Base-by-base conservation (phyloP, 2,329 filamentous ascomycete species). In the Penicillium sp. region DNA sequence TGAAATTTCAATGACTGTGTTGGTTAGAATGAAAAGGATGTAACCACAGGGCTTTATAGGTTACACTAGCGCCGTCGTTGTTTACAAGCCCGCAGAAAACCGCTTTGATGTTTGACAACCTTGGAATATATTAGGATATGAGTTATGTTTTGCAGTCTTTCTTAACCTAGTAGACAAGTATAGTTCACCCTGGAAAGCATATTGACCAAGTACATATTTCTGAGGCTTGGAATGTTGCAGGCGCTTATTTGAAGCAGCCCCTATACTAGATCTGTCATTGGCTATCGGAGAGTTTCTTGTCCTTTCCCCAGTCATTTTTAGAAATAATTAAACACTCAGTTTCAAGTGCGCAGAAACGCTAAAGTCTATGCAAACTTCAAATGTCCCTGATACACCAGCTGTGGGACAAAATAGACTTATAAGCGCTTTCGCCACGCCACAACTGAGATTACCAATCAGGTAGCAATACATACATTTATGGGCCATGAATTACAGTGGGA, bases 351-450 rank as follows among this genome's bases (percentile, higher is more conserved):
- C 40, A 31, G 19, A 15, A 6, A 32, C 10, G 17, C 26, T 33
- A 40, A 41, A 19, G 9, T 37, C 3, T 21, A 43, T 43, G 29
- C 34, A 43, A 45, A 35, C 32, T 26, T 24, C 29, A 40, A 33
- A 33, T 50, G 1, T 45, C 28, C 33, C 43, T 56, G 51, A 51
- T 42, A 56, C 53, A 46, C 15, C 28, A 29, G 29, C 26, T 46
- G 58, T 54, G 40, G 41, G 43, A 59, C 55, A 52, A 53, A 53
- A 57, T 57, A 55, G 48, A 49, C 38, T 26, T 26, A 32, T 59
- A 57, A 56, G 57, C 57, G 57, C 57, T 52, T 34, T 50, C 12
- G 4, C 26, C 35, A 22, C 52, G 53, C 55, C 55, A 59, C 50
- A 3, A 5, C 7, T 24, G 28, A 34, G 10, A 32, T 15, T n/a